A percentile compares a stretch with the other conserved stretches of the same genome.
phyloP scores from a whole-genome alignment of 73 alveolate species.

The Symbiodinium natans region DNA sequence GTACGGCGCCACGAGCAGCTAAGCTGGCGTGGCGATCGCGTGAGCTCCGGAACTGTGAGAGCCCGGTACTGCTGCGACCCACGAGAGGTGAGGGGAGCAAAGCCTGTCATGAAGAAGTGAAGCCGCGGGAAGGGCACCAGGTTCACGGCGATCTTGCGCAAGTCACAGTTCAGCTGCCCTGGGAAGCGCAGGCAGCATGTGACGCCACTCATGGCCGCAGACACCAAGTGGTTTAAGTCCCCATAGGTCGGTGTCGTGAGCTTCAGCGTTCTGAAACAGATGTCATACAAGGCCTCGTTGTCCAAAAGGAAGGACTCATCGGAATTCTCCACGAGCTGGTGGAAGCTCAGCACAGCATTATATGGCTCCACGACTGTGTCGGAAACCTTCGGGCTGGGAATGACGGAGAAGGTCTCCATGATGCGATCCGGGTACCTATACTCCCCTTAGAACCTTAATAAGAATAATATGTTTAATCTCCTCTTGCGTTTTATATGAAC shows the following conservation, averaged over 20 bases:
- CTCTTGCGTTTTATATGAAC: too few relatives aligned
- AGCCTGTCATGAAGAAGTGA: conserved; percentile 97
- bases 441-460: too few relatives aligned
- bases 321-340: conserved; percentile 98
- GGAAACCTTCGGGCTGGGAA: conserved; percentile 98
- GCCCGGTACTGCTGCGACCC: conserved; percentile 99
- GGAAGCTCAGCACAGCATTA: conserved; percentile 98
- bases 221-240: conserved; percentile 99
- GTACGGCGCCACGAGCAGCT: too few relatives aligned
- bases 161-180: conserved; percentile 99
- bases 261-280: conserved; percentile 99
- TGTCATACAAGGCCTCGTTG: conserved; percentile 97
- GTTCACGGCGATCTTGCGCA: conserved; percentile 99
- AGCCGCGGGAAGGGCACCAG: conserved; percentile 99
- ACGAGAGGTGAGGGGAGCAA: conserved; percentile 99
- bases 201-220: conserved; percentile 98
- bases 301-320: conserved; percentile 97
- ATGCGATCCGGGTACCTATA: conserved; percentile 97
- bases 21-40: too few relatives aligned
- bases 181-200: conserved; percentile 99
- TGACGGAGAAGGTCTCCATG: conserved; percentile 98
- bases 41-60: conserved; percentile 99
- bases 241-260: conserved; percentile 99
- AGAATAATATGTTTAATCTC: too few relatives aligned
- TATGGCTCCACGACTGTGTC: conserved; percentile 99